These are phyloP conservation scores for Nemophila menziesii DNA, from an alignment of 257 asterid genomes.

Conservation along the genomic window DNA sequence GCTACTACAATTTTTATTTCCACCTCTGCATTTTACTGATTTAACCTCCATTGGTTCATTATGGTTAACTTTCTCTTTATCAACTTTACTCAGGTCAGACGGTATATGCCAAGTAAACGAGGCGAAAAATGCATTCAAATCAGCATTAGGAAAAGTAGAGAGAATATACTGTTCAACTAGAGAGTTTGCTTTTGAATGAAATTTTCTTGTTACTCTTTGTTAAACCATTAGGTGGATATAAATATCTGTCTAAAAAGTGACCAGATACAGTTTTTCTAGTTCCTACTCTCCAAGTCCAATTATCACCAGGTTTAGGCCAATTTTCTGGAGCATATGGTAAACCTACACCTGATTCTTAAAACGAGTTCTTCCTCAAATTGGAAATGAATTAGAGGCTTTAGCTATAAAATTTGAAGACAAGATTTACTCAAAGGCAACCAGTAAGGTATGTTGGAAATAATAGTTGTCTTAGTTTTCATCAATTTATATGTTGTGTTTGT, in stretches of 20 bases:
- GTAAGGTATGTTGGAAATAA: no score
- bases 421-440: no score
- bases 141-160: slow-evolving; percentile 38
- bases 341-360: slow-evolving; percentile 53
- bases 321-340: slow-evolving; percentile 79
- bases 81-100: slow-evolving; percentile 22
- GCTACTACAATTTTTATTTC: slow-evolving; percentile 53
- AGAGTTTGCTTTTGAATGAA: slow-evolving; percentile 50
- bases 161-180: slow-evolving; percentile 42
- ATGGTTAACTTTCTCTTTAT: slow-evolving; percentile 13
- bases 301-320: slow-evolving; percentile 91
- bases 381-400: no score
- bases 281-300: slow-evolving; percentile 83
- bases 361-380: no score
- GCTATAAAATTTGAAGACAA: no score
- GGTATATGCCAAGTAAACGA: slow-evolving; percentile 92
- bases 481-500: no score
- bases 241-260: slow-evolving; percentile 50
- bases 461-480: no score
- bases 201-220: slow-evolving; percentile 14
- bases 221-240: slow-evolving; percentile 46
- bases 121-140: slow-evolving; percentile 46
- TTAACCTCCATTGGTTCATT: slow-evolving; percentile 17
- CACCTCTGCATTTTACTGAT: slow-evolving; percentile 45
- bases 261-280: slow-evolving; percentile 45